Evolutionary conservation across 108 stramenopile species (phyloP).

Genomic region (Aurantiochytrium sp.): DNA sequence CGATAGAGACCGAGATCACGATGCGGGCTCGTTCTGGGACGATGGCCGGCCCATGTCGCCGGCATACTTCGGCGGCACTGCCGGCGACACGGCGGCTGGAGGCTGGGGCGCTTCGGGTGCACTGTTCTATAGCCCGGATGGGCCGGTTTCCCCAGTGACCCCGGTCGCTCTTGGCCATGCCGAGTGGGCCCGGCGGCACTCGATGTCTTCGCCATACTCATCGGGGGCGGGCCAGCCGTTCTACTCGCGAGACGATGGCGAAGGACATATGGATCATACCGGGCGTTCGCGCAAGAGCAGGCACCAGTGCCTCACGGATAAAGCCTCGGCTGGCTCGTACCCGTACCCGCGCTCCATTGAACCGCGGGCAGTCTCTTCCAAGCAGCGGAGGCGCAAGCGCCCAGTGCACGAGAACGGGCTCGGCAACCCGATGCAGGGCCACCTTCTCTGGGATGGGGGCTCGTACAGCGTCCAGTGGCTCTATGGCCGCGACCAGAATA

Average conservation of each 20-base stretch:
- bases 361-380: neutral
- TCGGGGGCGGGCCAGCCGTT: neutral
- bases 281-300: neutral
- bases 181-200: neutral
- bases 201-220: neutral
- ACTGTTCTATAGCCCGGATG: too few relatives aligned
- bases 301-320: neutral
- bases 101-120: too few relatives aligned
- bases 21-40: too few relatives aligned
- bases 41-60: too few relatives aligned
- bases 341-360: neutral
- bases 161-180: neutral
- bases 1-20: too few relatives aligned
- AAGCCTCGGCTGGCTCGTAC: neutral
- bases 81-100: too few relatives aligned
- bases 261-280: too few relatives aligned
- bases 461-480: neutral
- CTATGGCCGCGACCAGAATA: neutral
- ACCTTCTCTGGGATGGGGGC: neutral
- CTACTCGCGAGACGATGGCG: too few relatives aligned
- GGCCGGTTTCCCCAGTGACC: neutral
- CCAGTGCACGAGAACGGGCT: conserved; percentile 1
- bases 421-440: neutral
- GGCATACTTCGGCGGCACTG: too few relatives aligned
- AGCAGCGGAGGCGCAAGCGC: neutral